Evolutionary conservation across 169 alveolate genomes (phyloP), one percentile per base, ranked within the genome.

Genomic region (Eimeria tenella): DNA sequence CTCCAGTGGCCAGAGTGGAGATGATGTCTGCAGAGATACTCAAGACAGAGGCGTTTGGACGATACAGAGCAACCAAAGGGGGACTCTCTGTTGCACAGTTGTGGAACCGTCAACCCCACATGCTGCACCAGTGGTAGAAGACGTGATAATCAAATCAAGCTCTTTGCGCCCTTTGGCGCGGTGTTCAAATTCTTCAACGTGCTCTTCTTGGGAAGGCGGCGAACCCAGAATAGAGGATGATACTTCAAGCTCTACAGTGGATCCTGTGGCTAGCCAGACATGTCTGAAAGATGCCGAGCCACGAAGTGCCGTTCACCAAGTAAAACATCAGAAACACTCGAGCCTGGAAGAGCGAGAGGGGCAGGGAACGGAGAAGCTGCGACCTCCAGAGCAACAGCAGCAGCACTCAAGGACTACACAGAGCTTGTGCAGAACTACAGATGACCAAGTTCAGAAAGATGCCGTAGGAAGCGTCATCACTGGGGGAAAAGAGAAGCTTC

Each of bases 131-230:
- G 91, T 7, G 53, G 79, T 62, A 62, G 91, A 49, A 17, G 81
- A 60, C n/a, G 19, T 84, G 52, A 60, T 77, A 60, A 62, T 84
- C 58, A 77, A 75, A 84, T 58, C 91, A 42, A 21, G 60, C 31
- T 60, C n/a, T 15, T 42, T 84, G 91, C 60, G 91, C 49, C 81
- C 65, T 3, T 31, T 58, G 17, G 91, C 91, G n/a, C 58, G 73
- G 53, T 25, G 62, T n/a, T 84, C 91, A 2, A 84, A 52, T 42
- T 52, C 91, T 4, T 84, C 91, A 23, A 84, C 91, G 5, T 84
- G 91, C 55, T 84, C 91, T 9, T 84, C 91, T 3, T 84, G 91
- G 91, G 81, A 84, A 19, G 70, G 90, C 23, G 90, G 75, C 13
- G 91, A 62, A 60, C 65, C 79, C 13, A 31, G 91, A 58, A 75